Evolutionary conservation across 805 yeast species (phyloP).

Genomic region (Yarrowia sp.): DNA sequence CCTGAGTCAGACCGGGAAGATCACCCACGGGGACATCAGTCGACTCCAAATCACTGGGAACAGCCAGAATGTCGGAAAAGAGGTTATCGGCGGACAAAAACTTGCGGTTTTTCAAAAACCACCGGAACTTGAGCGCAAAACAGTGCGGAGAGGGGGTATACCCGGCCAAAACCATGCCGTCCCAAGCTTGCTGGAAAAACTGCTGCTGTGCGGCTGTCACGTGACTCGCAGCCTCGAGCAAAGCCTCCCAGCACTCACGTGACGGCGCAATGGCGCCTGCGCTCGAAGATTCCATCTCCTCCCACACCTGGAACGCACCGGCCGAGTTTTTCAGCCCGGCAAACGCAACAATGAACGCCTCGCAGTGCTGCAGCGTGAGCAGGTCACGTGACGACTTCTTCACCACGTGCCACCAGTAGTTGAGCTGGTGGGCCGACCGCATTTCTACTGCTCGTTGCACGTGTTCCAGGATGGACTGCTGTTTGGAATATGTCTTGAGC

Average conservation of each 20-base stretch:
- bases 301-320: slow-evolving; percentile 30
- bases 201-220: background rate
- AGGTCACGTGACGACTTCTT: slow-evolving; percentile 9
- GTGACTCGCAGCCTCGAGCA: slow-evolving; percentile 18
- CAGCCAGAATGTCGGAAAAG: slow-evolving; percentile 17
- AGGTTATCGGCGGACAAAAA: slow-evolving; percentile 6
- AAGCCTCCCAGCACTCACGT: slow-evolving; percentile 35
- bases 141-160: slow-evolving; percentile 1
- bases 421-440: slow-evolving; percentile 21
- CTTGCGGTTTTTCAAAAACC: background rate
- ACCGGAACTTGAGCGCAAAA: slow-evolving; percentile 10
- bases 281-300: slow-evolving; percentile 5
- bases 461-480: slow-evolving; percentile 10
- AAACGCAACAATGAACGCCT: slow-evolving; percentile 5
- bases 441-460: background rate
- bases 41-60: slow-evolving; percentile 2
- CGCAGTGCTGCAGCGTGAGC: slow-evolving; percentile 12
- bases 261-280: background rate
- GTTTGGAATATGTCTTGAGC: background rate
- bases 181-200: slow-evolving; percentile 32
- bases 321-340: background rate
- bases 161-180: slow-evolving; percentile 31
- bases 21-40: background rate
- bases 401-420: slow-evolving; percentile 29
- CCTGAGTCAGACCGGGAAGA: slow-evolving; percentile 17